A percentile compares a stretch with the other conserved stretches of the same genome.
Evolutionary conservation across 108 stramenopile species (phyloP).

Genomic region (Skeletonema grethae): DNA sequence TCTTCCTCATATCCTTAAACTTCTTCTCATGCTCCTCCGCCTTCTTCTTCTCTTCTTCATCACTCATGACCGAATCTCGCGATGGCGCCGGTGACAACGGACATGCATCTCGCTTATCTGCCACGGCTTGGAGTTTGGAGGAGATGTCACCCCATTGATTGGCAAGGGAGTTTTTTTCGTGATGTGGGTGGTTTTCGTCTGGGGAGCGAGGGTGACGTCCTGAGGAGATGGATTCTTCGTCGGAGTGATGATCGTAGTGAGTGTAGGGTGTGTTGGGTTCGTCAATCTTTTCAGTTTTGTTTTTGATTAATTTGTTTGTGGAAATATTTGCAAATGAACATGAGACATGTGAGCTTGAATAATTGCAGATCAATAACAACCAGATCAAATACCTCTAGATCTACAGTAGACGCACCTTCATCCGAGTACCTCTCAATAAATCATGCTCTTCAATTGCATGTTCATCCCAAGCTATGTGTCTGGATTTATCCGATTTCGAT

Average conservation of each 20-base stretch:
- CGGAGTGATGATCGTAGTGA: constrained; percentile 74
- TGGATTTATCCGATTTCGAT: neutral
- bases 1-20: constrained; percentile 78
- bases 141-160: constrained; percentile 64
- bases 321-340: neutral
- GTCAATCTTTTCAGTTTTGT: constrained; percentile 59
- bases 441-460: constrained; percentile 88
- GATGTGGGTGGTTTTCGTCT: constrained; percentile 38
- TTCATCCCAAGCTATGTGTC: constrained; percentile 80
- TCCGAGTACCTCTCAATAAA: constrained; percentile 80
- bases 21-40: constrained; percentile 54
- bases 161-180: constrained; percentile 10
- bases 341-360: neutral
- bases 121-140: constrained; percentile 74
- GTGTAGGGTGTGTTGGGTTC: constrained; percentile 88
- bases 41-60: constrained; percentile 53
- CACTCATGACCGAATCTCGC: constrained; percentile 23
- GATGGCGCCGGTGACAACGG: constrained; percentile 45
- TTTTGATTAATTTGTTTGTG: neutral
- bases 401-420: constrained; percentile 60
- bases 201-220: constrained; percentile 55
- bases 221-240: constrained; percentile 61
- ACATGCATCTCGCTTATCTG: constrained; percentile 53
- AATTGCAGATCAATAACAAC: neutral
- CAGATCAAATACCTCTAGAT: neutral